Base-by-base conservation (phyloP, 2,329 filamentous ascomycete species). In the Ophiostoma piceae region DNA sequence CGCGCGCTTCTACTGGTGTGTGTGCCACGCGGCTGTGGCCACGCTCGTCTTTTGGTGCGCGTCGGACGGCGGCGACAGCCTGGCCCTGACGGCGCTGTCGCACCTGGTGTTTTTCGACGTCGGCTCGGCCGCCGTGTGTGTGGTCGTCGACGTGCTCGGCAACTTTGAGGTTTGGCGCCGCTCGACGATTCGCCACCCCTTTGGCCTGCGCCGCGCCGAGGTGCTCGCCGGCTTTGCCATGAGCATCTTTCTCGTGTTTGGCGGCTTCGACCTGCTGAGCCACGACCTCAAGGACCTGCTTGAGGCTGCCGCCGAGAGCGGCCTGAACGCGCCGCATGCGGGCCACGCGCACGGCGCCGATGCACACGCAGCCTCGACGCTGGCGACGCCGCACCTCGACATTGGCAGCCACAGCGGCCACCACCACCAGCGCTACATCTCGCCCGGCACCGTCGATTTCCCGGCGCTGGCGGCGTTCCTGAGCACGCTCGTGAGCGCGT, bases 161-260 rank as follows among this genome's bases (percentile, higher is more conserved):
- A 99, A 99, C 78, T 99, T 99, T 76, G 95, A 99, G 78, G 94
- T 98, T 57, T 99, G 95, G 95, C 92, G 92, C 73, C 87, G 94
- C 66, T 94, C 92, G 74, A 96, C 90, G 74, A 91, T 99, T 75
- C 89, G 94, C 32, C 93, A 99, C 79, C 95, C 95, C 0, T 99
- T 99, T 77, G 94, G 90, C 3, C 86, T 99, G 32, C 92, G 97
- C 80, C 88, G 95, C 69, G 91, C 92, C 71, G 95, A 99, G 79
- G 94, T 99, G 5, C 86, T 99, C 19, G 93, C 94, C 47, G 95
- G 95, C 22, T 97, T 99, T 74, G 95, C 94, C 72, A 92, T 98
- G 88, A 96, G 93, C 68, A 91, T 99, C 54, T 92, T 97, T 72
- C 86, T 99, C 14, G 87, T 97, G n/a, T 99, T 99, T 80, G 97